A percentile compares a stretch with the other conserved stretches of the same genome.
Conservation (phyloP, 1,139 yeast genomes). For the Taphrina populina region DNA sequence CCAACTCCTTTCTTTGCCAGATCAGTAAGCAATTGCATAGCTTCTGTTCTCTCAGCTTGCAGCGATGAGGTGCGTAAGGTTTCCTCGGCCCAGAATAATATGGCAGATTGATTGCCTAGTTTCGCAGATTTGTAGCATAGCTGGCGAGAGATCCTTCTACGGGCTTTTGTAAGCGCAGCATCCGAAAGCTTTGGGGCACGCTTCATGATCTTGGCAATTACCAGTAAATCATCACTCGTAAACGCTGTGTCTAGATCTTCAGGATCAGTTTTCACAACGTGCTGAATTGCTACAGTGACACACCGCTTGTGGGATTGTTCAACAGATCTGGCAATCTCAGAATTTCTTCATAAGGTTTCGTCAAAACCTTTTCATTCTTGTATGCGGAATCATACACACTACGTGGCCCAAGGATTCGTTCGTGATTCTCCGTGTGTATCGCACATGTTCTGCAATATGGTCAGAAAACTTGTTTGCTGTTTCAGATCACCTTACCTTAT, state of each 20-base stretch:
- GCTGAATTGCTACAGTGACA: too few relatives aligned
- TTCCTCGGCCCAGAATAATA: constrained; percentile 26
- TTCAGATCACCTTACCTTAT: too few relatives aligned
- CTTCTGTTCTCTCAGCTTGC: neutral
- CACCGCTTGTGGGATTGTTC: neutral
- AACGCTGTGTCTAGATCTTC: neutral
- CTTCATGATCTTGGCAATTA: constrained; percentile 29
- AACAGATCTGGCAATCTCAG: neutral
- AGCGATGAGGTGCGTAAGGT: neutral
- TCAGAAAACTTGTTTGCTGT: too few relatives aligned
- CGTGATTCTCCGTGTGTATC: too few relatives aligned
- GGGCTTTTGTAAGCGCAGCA: neutral
- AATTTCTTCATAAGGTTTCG: constrained; percentile 13
- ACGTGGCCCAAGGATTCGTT: constrained; percentile 22
- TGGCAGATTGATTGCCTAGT: constrained; percentile 5
- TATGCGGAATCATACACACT: constrained; percentile 23
- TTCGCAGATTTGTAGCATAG: constrained; percentile 2
- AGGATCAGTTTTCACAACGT: too few relatives aligned
- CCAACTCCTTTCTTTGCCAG: constrained; percentile 11
- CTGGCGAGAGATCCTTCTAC: constrained; percentile 3
- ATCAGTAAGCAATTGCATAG: constrained; percentile 9
- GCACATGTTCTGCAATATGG: too few relatives aligned
- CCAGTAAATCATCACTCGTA: constrained; percentile 8
- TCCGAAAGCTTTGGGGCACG: constrained; percentile 13
- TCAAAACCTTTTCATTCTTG: constrained; percentile 7